Conservation (phyloP, 805 yeast species). For the Hanseniaspora lachancei region DNA sequence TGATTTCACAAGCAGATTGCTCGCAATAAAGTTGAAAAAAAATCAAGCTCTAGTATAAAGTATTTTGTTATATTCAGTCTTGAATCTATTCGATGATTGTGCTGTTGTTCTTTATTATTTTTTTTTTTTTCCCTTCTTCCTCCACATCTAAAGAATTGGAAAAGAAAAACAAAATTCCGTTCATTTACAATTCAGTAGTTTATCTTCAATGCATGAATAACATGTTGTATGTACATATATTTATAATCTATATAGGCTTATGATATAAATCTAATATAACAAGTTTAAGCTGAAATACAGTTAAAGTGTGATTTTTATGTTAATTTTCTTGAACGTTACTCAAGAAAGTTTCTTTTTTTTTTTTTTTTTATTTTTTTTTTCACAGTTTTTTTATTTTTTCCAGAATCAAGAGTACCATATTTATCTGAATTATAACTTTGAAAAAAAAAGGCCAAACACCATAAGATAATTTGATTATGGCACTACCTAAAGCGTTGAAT, state of each 20-base stretch:
- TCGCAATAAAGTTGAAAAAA: no score
- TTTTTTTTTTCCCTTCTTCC: neutral
- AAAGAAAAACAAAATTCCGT: neutral
- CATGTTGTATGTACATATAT: constrained; percentile 1
- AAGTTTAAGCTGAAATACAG: neutral
- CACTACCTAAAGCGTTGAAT: neutral
- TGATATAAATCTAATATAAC: constrained; percentile 4
- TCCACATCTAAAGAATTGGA: neutral
- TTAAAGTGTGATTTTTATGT: neutral
- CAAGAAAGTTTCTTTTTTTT: no score
- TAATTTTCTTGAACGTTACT: neutral
- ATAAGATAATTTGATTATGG: neutral
- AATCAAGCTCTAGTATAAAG: no score
- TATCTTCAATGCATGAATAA: neutral
- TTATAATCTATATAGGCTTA: constrained; percentile 5
- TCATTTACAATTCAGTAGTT: neutral
- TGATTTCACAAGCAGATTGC: constrained; percentile 1
- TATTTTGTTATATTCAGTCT: no score
- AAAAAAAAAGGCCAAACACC: no score
- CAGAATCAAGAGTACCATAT: no score
- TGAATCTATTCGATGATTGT: no score
- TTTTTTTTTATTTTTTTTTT: no score
- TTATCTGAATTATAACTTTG: no score
- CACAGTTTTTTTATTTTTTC: no score
- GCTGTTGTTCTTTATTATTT: constrained; percentile 10